A percentile compares a stretch with the other conserved stretches of the same genome.
Conservation (phyloP, 495 filamentous ascomycete species). For the Tuber magnatum region DNA sequence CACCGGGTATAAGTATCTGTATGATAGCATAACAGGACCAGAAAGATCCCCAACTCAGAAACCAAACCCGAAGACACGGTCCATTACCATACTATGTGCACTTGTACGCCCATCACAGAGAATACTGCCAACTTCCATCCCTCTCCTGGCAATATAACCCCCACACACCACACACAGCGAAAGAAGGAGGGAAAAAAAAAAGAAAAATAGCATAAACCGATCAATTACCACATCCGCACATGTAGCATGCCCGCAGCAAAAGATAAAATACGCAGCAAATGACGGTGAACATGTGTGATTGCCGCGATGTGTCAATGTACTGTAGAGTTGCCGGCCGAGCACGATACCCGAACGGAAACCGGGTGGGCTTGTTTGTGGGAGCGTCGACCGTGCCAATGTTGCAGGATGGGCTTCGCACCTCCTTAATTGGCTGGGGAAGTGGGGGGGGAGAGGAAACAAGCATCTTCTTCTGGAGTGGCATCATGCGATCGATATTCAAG, state of each 20-base stretch:
- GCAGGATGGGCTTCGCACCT: background rate
- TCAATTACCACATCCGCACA: background rate
- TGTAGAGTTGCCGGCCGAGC: background rate
- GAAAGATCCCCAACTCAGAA: background rate
- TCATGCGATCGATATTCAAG: background rate
- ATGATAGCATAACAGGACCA: background rate
- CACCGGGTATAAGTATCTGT: background rate
- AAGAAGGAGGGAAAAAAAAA: background rate
- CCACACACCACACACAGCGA: background rate
- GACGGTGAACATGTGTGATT: background rate
- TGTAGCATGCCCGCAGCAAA: background rate
- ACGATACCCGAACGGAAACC: background rate
- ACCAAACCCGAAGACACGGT: background rate
- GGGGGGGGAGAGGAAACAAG: background rate
- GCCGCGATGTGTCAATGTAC: background rate
- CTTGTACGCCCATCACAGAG: background rate
- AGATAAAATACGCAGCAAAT: background rate
- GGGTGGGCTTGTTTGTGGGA: background rate
- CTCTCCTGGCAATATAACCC: background rate
- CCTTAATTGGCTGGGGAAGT: background rate
- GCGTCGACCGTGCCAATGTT: background rate
- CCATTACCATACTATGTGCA: background rate
- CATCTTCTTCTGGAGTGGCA: background rate
- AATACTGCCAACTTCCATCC: background rate
- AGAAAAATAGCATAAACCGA: background rate